Evolutionary conservation across 2,329 filamentous ascomycete species (phyloP).

Genomic region (Dactylellina leptospora): DNA sequence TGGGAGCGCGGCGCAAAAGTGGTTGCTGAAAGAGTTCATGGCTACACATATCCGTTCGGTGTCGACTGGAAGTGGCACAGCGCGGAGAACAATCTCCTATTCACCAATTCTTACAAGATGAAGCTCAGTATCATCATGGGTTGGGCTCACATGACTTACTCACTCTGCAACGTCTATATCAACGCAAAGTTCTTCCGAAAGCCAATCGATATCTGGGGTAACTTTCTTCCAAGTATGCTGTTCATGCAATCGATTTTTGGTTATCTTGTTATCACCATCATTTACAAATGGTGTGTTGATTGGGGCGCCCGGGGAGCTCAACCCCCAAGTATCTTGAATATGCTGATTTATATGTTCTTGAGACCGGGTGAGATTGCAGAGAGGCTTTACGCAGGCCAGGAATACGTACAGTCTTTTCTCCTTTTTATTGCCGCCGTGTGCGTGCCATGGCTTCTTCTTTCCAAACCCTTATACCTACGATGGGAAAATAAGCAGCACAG

Average conservation of each 20-base stretch:
- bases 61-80: constrained; percentile 97
- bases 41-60: constrained; percentile 92
- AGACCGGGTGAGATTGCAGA: constrained; percentile 78
- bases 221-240: constrained; percentile 97
- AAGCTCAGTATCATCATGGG: constrained; percentile 98
- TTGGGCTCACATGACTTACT: constrained; percentile 99
- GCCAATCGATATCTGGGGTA: constrained; percentile 94
- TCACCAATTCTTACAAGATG: constrained; percentile 99
- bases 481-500: constrained; percentile 91
- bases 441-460: constrained; percentile 88
- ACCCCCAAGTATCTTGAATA: constrained; percentile 92
- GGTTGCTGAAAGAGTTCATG: constrained; percentile 72
- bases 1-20: constrained; percentile 74
- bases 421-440: constrained; percentile 83
- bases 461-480: constrained; percentile 95
- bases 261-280: constrained; percentile 89
- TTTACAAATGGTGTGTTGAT: constrained; percentile 96
- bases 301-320: constrained; percentile 74
- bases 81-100: constrained; percentile 91
- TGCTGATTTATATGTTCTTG: constrained; percentile 99
- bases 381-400: constrained; percentile 78
- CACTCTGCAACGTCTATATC: constrained; percentile 87
- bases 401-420: constrained; percentile 76
- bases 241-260: constrained; percentile 99
- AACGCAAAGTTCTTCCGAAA: constrained; percentile 95